A percentile compares a stretch with the other conserved stretches of the same genome.
These are phyloP conservation scores for Amanita subjunquillea DNA, from an alignment of 768 basidiomycete species.

Conservation along the genomic window DNA sequence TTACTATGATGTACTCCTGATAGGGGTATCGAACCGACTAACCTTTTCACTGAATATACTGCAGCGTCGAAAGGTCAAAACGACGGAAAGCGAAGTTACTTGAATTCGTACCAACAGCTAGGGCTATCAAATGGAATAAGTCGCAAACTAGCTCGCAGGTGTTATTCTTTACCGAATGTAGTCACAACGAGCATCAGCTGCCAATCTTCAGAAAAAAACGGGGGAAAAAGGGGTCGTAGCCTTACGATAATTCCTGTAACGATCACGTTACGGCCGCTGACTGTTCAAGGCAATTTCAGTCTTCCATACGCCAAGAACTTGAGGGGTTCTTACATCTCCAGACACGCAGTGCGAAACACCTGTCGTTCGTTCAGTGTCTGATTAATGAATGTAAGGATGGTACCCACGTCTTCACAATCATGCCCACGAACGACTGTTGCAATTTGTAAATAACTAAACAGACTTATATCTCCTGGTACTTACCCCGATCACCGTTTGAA, in stretches of 20 bases:
- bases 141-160: background rate
- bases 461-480: conserved; percentile 7
- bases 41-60: conserved; percentile 41
- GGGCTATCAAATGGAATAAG: conserved; percentile 12
- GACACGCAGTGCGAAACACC: conserved; percentile 48
- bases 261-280: conserved; percentile 41
- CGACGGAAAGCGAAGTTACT: background rate
- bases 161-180: conserved; percentile 29
- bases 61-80: conserved; percentile 1
- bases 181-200: conserved; percentile 30
- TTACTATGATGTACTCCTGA: background rate
- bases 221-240: background rate
- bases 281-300: conserved; percentile 18
- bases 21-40: conserved; percentile 3
- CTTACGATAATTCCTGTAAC: conserved; percentile 38
- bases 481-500: conserved; percentile 27
- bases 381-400: background rate
- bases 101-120: conserved; percentile 24
- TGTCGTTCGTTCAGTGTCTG: conserved; percentile 11
- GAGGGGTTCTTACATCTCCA: conserved; percentile 41
- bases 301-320: background rate
- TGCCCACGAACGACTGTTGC: conserved; percentile 33
- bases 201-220: background rate
- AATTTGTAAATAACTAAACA: background rate
- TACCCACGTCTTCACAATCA: conserved; percentile 45